Conservation (phyloP, 2,329 filamentous ascomycete genomes). For the Trichoderma afroharzianum region DNA sequence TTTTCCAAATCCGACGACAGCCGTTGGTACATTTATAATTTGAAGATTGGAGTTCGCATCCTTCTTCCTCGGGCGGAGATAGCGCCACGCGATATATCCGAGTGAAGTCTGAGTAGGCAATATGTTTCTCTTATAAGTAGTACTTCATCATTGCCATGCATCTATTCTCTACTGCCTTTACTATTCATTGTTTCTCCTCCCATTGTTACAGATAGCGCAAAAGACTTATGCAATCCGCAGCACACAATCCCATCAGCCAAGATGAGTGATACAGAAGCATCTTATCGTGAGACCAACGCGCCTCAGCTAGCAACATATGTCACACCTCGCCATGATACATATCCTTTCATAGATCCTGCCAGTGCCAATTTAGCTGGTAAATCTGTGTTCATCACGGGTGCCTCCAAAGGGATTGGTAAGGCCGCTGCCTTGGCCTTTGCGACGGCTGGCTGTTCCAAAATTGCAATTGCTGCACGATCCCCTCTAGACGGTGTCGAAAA, state of each 20-base stretch:
- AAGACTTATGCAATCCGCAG: neutral
- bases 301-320: neutral
- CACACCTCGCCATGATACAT: slow-evolving; percentile 41
- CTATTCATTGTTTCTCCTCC: neutral
- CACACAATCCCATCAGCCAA: neutral
- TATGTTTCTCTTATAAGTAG: neutral
- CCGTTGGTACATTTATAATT: neutral
- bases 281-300: neutral
- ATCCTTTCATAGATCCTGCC: slow-evolving; percentile 43
- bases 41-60: neutral
- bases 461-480: slow-evolving; percentile 53
- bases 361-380: slow-evolving; percentile 37
- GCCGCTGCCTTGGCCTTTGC: slow-evolving; percentile 55
- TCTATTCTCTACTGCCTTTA: neutral
- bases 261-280: neutral
- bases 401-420: slow-evolving; percentile 51
- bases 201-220: neutral
- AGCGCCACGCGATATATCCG: neutral
- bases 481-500: slow-evolving; percentile 35
- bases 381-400: slow-evolving; percentile 51
- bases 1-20: neutral
- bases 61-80: neutral
- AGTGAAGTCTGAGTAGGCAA: neutral
- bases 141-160: neutral
- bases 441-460: slow-evolving; percentile 46